phyloP scores from a whole-genome alignment of 164 flowering plant genomes.

The Tetracentron sinense region DNA sequence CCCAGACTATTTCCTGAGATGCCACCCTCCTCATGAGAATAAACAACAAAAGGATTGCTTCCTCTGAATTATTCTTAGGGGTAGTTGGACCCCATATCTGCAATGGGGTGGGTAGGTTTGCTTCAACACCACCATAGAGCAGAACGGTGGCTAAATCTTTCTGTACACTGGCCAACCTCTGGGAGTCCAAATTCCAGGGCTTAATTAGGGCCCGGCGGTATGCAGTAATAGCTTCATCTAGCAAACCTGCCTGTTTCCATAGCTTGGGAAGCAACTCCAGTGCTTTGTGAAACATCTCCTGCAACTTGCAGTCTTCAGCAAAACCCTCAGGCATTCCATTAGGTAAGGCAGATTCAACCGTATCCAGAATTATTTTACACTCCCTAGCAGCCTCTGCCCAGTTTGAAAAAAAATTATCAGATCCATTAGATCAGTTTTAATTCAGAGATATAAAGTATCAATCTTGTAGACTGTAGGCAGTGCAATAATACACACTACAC shows the following conservation, averaged over 20 bases:
- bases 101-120: conserved; percentile 46
- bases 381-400: conserved; percentile 77
- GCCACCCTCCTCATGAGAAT: conserved; percentile 64
- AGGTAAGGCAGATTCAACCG: conserved; percentile 79
- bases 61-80: conserved; percentile 58
- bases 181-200: conserved; percentile 82
- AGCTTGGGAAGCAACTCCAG: conserved; percentile 75
- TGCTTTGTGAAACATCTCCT: conserved; percentile 87
- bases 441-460: neutral
- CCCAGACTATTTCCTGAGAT: conserved; percentile 63
- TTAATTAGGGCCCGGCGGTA: conserved; percentile 73
- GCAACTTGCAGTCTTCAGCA: conserved; percentile 67
- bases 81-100: conserved; percentile 38
- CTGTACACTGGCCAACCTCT: conserved; percentile 57
- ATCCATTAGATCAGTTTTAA: neutral
- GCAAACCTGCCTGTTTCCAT: conserved; percentile 68
- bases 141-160: conserved; percentile 65
- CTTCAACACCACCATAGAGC: conserved; percentile 79
- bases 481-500: neutral
- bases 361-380: conserved; percentile 75
- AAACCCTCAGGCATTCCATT: conserved; percentile 58
- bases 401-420: neutral
- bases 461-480: neutral
- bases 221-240: conserved; percentile 74
- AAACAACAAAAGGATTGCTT: conserved; percentile 74